Conservation (phyloP, 805 yeast species). For the Priceomyces carsonii region DNA sequence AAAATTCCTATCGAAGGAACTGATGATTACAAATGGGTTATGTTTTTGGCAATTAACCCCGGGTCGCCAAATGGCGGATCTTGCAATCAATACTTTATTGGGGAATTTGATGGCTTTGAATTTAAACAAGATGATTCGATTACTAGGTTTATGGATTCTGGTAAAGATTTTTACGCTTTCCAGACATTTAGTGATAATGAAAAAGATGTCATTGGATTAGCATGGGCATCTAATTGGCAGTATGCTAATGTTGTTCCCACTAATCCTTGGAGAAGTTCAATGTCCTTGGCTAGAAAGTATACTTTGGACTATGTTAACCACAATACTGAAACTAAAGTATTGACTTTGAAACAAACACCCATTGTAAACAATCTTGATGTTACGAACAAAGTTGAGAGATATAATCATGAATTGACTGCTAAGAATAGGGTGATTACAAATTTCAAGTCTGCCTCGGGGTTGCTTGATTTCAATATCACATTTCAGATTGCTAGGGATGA, state of each 20-base stretch:
- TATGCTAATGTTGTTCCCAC: constrained; percentile 38
- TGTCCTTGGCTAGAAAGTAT: constrained; percentile 33
- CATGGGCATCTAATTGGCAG: constrained; percentile 48
- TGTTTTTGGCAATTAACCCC: constrained; percentile 42
- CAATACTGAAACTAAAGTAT: constrained; percentile 20
- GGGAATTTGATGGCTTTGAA: constrained; percentile 40
- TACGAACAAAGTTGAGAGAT: neutral
- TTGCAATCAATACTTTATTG: constrained; percentile 39
- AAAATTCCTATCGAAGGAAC: constrained; percentile 24
- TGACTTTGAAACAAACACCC: constrained; percentile 23
- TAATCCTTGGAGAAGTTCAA: constrained; percentile 32
- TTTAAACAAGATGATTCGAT: constrained; percentile 30
- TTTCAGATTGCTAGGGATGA: too few relatives aligned
- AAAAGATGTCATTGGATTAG: constrained; percentile 30
- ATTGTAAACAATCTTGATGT: constrained; percentile 9
- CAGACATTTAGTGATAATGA: constrained; percentile 31
- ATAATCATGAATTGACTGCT: neutral
- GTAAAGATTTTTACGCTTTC: constrained; percentile 42
- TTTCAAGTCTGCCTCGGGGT: constrained; percentile 14
- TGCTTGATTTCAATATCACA: constrained; percentile 21
- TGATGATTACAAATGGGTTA: constrained; percentile 30
- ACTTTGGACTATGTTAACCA: constrained; percentile 21
- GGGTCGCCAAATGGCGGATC: constrained; percentile 44
- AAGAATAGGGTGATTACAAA: constrained; percentile 6
- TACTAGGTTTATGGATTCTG: constrained; percentile 28